phyloP scores from a whole-genome alignment of 148 eudicot species.

The Amaranthus hypochondriacus region DNA sequence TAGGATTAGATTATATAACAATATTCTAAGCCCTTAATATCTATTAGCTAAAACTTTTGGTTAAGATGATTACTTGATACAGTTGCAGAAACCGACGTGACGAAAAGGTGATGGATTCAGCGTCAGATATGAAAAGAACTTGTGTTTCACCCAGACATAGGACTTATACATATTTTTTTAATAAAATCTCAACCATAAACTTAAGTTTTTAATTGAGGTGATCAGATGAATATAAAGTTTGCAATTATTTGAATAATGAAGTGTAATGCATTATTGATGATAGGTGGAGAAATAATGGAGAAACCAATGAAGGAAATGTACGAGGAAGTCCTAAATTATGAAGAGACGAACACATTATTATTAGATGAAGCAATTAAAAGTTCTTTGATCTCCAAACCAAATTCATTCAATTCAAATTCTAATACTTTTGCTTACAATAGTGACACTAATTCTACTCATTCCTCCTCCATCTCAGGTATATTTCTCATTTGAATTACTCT shows the following conservation, averaged over 20 bases:
- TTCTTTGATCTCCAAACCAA: conserved; percentile 9
- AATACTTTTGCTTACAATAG: conserved; percentile 11
- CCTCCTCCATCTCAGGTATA: conserved; percentile 27
- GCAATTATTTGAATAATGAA: background rate
- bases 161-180: too few relatives aligned
- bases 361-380: conserved; percentile 13
- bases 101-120: too few relatives aligned
- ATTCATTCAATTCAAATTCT: conserved; percentile 1
- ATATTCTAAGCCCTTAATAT: too few relatives aligned
- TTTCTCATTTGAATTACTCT: background rate
- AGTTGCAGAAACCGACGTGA: too few relatives aligned
- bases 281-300: conserved; percentile 19
- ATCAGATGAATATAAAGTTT: background rate
- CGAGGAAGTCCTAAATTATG: conserved; percentile 10
- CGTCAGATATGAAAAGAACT: too few relatives aligned
- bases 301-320: conserved; percentile 16
- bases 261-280: background rate
- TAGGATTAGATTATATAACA: too few relatives aligned
- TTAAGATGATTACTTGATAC: too few relatives aligned
- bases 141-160: too few relatives aligned
- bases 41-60: too few relatives aligned
- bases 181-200: too few relatives aligned
- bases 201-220: too few relatives aligned
- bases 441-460: conserved; percentile 28
- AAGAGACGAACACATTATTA: conserved; percentile 2